Conservation (phyloP, 345 rosid species). For the Populus simonii region DNA sequence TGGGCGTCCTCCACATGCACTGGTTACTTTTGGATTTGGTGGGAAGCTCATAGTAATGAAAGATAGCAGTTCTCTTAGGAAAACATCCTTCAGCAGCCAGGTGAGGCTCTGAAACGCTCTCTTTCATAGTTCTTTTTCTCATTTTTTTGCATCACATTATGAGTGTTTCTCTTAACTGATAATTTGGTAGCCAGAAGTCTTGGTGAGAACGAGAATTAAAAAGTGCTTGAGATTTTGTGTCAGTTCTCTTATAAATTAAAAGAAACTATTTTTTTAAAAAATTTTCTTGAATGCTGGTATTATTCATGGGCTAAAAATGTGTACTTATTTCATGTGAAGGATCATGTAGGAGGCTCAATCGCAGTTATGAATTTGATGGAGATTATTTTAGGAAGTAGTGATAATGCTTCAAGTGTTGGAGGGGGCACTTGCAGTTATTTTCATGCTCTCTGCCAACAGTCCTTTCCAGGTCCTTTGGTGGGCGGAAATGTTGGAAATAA, state of each 20-base stretch:
- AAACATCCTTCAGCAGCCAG: conserved; percentile 63
- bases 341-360: conserved; percentile 46
- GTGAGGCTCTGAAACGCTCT: conserved; percentile 40
- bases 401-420: conserved; percentile 37
- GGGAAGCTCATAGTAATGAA: conserved; percentile 87
- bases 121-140: not conserved
- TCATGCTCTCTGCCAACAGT: conserved; percentile 62
- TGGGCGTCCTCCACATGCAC: conserved; percentile 93
- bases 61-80: conserved; percentile 44
- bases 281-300: not conserved
- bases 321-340: conserved; percentile 48
- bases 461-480: conserved; percentile 90
- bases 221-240: not conserved
- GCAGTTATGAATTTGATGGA: conserved; percentile 78
- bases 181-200: not conserved
- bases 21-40: conserved; percentile 92
- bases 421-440: conserved; percentile 54
- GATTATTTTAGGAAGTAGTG: conserved; percentile 44
- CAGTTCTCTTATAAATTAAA: conserved; percentile 1
- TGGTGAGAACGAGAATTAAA: not conserved
- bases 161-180: conserved; percentile 1
- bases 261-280: not conserved
- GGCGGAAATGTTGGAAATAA: conserved; percentile 89
- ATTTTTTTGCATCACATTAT: not conserved
- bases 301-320: conserved; percentile 24